Base-by-base conservation (phyloP, 306 rosid species). In the Quercus cerris region DNA sequence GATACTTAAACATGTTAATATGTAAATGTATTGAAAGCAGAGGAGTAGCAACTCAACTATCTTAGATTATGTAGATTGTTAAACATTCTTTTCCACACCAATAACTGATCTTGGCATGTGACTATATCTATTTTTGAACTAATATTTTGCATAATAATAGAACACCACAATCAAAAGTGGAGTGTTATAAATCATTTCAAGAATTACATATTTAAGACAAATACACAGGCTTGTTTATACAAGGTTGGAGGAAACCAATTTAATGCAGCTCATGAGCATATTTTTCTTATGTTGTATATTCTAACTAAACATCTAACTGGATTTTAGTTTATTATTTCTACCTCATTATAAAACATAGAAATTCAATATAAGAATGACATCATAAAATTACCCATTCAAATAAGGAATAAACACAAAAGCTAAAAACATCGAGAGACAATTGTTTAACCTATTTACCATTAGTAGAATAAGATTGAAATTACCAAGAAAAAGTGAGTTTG, bases 1-100 rank as follows among this genome's bases (percentile, higher is more conserved):
- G 88, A 58, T 71, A 74, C 75, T 81, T 46, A 86, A 86, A 62
- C 77, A 13, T 57, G 13, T 62, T 3, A 52, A 3, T 28, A 27
- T 62, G 33, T 25, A 15, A 62, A 62, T 62, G 69, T 13, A 62
- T 20, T 12, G 31, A 5, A 28, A 62, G 69, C 9, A 62, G 4
- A 27, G n/a, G 69, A 62, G 18, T 11, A 62, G 38, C 38, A 25
- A 12, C 19, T 62, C 69, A 62, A 58, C 69, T 62, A 7, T 62
- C 18, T 62, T 27, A 12, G 38, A 5, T 27, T 62, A 57, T 57
- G 62, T n/a, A 57, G 62, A 57, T 27, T 57, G 2, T n/a, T 57
- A 25, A 4, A 62, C 69, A 62, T 27, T 62, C 19, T 27, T 62
- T 62, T 62, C 13, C 33, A 12, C 33, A 62, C 33, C 10, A 62